Evolutionary conservation across 257 asterid genomes (phyloP), one percentile per base, ranked within the genome.

Genomic region (Rehmannia glutinosa): DNA sequence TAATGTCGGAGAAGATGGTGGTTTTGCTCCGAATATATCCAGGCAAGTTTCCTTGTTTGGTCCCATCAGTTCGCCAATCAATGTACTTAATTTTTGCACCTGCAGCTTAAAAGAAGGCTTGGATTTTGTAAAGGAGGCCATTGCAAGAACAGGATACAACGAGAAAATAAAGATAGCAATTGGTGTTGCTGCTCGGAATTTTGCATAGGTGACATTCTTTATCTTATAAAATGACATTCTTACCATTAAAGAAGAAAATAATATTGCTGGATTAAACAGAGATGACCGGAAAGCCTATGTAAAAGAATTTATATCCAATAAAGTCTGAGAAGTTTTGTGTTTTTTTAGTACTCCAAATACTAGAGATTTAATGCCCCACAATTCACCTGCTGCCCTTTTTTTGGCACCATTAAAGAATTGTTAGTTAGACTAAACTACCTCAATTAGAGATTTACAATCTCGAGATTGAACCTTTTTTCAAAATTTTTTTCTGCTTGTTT

Each of bases 1-100:
- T 71, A 88, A 82, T 75, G 97, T 94, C 77, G 99, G 97, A 58
- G 97, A 91, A 74, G 97, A 94, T 68, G 99, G 99, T 59, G 97
- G 99, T 64, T 91, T 91, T 78, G 83, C 97, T 74, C 97, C 99
- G 25, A 86, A 86, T 84, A 82, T 94, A 75, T 83, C 97, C 67
- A 87, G 95, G 99, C 81, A 87, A 88, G 88, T 73, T 69, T 70
- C 66, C 66, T 45, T 68, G 47, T 45, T 67, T 73, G 36, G 56
- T 61, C 32, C 53, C 33, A 43, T 49, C 53, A 52, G 70, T 70
- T 47, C 45, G 64, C 21, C 25, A 63, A 52, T 62, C 62, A 53
- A 47, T 69, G 20, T 39, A 70, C 69, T 43, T 45, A 69, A 62
- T 24, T 54, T 71, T 64, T 64, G 73, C 65, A 36, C 58, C 24